Evolutionary conservation across 108 stramenopile genomes (phyloP).

Genomic region (Cyclotella choctawhatcheeana): DNA sequence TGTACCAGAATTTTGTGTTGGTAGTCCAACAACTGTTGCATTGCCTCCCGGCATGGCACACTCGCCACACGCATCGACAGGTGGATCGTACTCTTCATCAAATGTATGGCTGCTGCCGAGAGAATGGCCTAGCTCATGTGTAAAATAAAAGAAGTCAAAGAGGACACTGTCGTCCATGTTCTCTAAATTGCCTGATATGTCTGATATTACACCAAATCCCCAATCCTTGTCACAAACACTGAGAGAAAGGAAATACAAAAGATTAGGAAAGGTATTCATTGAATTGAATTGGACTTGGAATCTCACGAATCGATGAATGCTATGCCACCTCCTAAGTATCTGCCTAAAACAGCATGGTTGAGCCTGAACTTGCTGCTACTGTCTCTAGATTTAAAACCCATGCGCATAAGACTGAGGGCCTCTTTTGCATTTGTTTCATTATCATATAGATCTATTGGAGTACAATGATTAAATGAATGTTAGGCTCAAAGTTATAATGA

Average conservation of each 20-base stretch:
- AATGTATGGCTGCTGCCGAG: conserved; percentile 37
- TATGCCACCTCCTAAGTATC: conserved; percentile 46
- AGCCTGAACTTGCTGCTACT: conserved; percentile 17
- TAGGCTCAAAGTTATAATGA: too few relatives aligned
- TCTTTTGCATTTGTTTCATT: conserved; percentile 21
- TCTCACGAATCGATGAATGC: conserved; percentile 30
- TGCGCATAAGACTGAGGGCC: conserved; percentile 22
- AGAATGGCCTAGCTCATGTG: conserved; percentile 40
- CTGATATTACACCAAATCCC: conserved; percentile 39
- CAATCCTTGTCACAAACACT: conserved; percentile 32
- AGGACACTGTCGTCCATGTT: conserved; percentile 19
- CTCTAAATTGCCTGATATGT: conserved; percentile 27
- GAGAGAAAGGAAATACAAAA: background rate
- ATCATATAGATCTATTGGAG: conserved; percentile 29
- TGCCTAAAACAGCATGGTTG: conserved; percentile 33
- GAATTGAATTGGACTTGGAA: background rate
- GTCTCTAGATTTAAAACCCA: background rate
- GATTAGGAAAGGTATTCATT: background rate
- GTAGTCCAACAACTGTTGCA: conserved; percentile 24
- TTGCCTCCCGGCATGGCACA: conserved; percentile 15
- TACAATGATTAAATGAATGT: too few relatives aligned
- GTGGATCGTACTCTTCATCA: conserved; percentile 49
- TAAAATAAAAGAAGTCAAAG: conserved; percentile 39
- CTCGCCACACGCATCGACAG: conserved; percentile 31
- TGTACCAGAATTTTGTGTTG: conserved; percentile 24